These are phyloP conservation scores for Pascua sp. DNA, from an alignment of 1,284 basidiomycete genomes.

Conservation along the genomic window DNA sequence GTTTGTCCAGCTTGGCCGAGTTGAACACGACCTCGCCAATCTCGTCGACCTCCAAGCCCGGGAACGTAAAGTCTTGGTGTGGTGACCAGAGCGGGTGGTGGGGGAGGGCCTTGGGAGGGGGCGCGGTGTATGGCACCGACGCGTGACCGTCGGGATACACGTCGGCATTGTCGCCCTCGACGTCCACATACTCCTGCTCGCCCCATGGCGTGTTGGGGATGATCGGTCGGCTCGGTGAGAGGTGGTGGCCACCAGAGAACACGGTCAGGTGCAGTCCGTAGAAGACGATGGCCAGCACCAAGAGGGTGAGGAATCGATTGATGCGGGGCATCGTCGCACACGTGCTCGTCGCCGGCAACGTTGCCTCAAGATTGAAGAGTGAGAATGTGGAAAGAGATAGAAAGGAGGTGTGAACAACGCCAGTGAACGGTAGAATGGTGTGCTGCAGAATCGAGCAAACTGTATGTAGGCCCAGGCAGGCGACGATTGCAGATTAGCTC, in stretches of 20 bases:
- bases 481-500: no score
- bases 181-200: neutral
- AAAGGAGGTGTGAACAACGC: no score
- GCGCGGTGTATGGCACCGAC: no score
- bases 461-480: no score
- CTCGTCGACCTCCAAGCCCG: conserved; percentile 13
- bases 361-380: no score
- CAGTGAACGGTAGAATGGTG: no score
- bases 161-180: neutral
- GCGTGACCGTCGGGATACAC: neutral
- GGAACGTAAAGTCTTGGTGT: conserved; percentile 11
- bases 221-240: neutral
- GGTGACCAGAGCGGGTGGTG: conserved; percentile 11
- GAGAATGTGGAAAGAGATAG: no score
- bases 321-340: conserved; percentile 1
- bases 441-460: no score
- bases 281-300: neutral
- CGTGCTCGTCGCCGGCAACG: neutral
- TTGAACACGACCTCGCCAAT: conserved; percentile 17
- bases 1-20: conserved; percentile 12
- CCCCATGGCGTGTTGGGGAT: neutral
- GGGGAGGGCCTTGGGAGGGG: neutral
- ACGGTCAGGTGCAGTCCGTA: conserved; percentile 1
- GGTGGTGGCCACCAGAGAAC: neutral
- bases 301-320: neutral